Evolutionary conservation across 2,329 filamentous ascomycete species (phyloP).

Genomic region (Fusarium haematococcum): DNA sequence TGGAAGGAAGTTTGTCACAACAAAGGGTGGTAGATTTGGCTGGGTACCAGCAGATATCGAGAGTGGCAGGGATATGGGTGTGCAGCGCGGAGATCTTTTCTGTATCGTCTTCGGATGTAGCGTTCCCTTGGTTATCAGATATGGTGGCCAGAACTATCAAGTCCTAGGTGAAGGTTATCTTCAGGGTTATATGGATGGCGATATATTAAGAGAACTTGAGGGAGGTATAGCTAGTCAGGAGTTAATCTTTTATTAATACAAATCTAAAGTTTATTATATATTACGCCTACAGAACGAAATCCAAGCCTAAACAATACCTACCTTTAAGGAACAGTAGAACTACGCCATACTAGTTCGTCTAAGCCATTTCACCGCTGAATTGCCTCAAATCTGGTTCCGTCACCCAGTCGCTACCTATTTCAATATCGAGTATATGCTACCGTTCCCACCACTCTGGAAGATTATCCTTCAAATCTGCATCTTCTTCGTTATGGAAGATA

Average conservation of each 20-base stretch:
- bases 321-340: no score
- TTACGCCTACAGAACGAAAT: no score
- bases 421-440: slow-evolving; percentile 87
- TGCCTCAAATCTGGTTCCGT: slow-evolving; percentile 99
- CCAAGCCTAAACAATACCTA: no score
- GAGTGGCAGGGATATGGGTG: not conserved
- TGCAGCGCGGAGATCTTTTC: not conserved
- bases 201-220: not conserved
- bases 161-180: not conserved
- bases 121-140: not conserved
- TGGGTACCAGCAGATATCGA: not conserved
- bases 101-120: not conserved
- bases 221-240: not conserved
- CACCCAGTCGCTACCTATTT: slow-evolving; percentile 95
- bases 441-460: slow-evolving; percentile 86
- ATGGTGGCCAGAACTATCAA: not conserved
- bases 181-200: not conserved
- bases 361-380: slow-evolving; percentile 96
- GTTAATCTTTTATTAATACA: not conserved
- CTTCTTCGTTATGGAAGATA: slow-evolving; percentile 95
- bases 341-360: slow-evolving; percentile 93
- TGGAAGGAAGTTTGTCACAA: not conserved
- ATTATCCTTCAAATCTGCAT: slow-evolving; percentile 92
- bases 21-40: not conserved
- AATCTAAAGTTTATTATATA: no score